Base-by-base conservation (phyloP, 1,139 yeast genomes). In the Chernovozyma aurita region DNA sequence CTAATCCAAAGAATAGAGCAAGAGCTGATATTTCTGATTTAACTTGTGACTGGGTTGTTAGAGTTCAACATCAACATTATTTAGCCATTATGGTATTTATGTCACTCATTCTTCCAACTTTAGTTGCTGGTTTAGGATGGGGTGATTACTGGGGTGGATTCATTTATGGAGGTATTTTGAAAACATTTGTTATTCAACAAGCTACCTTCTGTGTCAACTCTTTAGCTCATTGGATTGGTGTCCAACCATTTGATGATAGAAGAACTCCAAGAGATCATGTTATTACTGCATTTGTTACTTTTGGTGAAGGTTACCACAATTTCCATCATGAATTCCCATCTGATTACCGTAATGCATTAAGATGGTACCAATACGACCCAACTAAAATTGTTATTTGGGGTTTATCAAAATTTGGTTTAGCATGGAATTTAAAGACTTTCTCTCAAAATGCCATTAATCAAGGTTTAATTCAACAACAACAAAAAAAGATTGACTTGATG, bases 271-370 rank as follows among this genome's bases (percentile, higher is more conserved):
- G 98, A 65, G 97, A 92, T 65, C 97, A 92, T 65, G 80, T 82
- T 52, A 62, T 92, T 47, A 92, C 98, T 43, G 98, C 98, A 6
- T 66, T 92, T 43, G 95, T 87, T 42, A 92, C 98, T 11, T 85
- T 92, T 52, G 98, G 98, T 59, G 98, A 92, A 71, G 98, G 98
- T 42, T 90, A 92, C 77, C 98, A 92, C 68, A 92, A 92, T 72
- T 92, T 92, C 82, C 98, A 92, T 68, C 98, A 92, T 69, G 97
- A 94, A 72, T 92, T 90, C 78, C 98, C 98, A 49, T 80, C 95
- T 32, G 98, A 92, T 70, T 92, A 92, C 78, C 80, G 98, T 73
- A 92, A 92, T 59, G 98, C 98, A 34, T 77, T 92, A 59, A 85
- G 80, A 65, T 94, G 98, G 98, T 92, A 85, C 74, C 98, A 94